These are phyloP conservation scores for Fraxinus albicans DNA, from an alignment of 305 asterid genomes.

Conservation along the genomic window DNA sequence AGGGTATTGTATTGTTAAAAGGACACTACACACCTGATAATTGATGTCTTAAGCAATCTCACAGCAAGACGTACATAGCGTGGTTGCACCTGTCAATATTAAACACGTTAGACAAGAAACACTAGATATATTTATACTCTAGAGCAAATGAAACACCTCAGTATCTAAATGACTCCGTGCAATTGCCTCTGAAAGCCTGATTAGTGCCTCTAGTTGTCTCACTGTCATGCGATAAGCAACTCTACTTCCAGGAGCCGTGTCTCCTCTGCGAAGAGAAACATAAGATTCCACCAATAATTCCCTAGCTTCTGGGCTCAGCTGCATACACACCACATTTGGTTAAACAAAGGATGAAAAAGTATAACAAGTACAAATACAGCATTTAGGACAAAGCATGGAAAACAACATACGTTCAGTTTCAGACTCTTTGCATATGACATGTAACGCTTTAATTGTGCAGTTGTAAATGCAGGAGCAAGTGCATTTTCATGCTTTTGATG, in stretches of 20 bases:
- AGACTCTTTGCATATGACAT: conserved; percentile 82
- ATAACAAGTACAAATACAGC: not conserved
- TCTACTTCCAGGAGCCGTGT: conserved; percentile 87
- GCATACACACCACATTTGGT: conserved; percentile 28
- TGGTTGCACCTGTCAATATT: conserved; percentile 59
- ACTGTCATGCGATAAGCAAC: conserved; percentile 99
- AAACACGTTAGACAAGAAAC: conserved; percentile 18
- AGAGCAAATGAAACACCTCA: conserved; percentile 45
- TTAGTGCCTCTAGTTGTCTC: conserved; percentile 87
- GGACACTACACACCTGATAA: conserved; percentile 64
- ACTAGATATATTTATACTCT: not conserved
- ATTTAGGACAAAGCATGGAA: not conserved
- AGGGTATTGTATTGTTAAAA: conserved; percentile 7
- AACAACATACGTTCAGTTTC: conserved; percentile 70
- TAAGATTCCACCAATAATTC: conserved; percentile 81
- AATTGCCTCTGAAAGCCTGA: conserved; percentile 97
- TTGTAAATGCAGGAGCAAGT: conserved; percentile 76
- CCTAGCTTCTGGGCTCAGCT: conserved; percentile 77
- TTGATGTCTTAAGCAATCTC: conserved; percentile 77
- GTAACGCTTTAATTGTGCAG: conserved; percentile 82
- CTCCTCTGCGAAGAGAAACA: conserved; percentile 84
- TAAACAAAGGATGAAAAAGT: conserved; percentile 17
- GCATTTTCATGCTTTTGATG: conserved; percentile 86
- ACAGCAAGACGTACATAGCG: conserved; percentile 74
- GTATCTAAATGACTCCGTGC: conserved; percentile 78